phyloP scores from a whole-genome alignment of 1,284 basidiomycete species.

The Cryptococcus hybrid region DNA sequence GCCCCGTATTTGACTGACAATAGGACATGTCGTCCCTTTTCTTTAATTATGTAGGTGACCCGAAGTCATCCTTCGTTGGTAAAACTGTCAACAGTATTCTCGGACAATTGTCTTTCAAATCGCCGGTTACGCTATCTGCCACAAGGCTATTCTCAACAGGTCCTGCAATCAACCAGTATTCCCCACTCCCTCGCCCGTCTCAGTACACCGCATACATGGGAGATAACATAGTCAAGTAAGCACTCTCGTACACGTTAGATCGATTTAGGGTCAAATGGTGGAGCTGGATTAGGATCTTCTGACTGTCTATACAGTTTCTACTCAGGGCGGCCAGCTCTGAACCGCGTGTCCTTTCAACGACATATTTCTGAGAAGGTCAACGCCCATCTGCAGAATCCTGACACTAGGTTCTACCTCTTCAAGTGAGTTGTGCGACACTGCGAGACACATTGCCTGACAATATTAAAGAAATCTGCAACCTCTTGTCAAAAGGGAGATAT shows the following conservation, averaged over 20 bases:
- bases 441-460: too few relatives aligned
- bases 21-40: too few relatives aligned
- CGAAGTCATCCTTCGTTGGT: too few relatives aligned
- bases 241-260: neutral
- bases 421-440: conserved; percentile 42
- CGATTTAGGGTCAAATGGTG: too few relatives aligned
- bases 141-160: too few relatives aligned
- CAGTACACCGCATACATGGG: conserved; percentile 25
- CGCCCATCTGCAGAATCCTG: conserved; percentile 58
- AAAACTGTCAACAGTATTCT: too few relatives aligned
- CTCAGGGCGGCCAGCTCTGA: conserved; percentile 71
- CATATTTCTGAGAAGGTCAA: conserved; percentile 69
- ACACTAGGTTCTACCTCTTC: conserved; percentile 72
- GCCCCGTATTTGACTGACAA: neutral
- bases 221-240: conserved; percentile 49
- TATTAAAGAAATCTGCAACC: conserved; percentile 36
- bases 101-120: too few relatives aligned
- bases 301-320: conserved; percentile 58
- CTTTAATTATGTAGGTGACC: too few relatives aligned
- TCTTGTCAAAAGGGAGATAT: conserved; percentile 49
- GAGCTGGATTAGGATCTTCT: too few relatives aligned
- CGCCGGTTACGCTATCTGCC: too few relatives aligned
- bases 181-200: too few relatives aligned
- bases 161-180: too few relatives aligned
- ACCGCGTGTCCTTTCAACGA: conserved; percentile 81